These are phyloP conservation scores for Alternaria viburni DNA, from an alignment of 2,329 filamentous ascomycete species.

Conservation along the genomic window DNA sequence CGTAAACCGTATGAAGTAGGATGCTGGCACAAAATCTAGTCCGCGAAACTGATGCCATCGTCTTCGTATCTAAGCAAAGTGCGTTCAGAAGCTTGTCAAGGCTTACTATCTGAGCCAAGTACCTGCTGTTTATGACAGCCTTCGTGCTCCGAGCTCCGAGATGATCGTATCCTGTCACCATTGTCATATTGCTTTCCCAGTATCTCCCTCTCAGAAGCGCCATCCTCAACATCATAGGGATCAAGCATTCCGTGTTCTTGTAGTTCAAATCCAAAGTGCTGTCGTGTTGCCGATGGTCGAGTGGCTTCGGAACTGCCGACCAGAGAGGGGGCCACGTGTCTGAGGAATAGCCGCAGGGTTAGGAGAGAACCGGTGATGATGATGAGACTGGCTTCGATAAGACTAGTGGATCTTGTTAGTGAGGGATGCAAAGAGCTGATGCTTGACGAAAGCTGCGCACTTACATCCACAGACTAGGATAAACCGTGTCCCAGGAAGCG, in stretches of 20 bases:
- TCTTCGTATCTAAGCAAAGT: not conserved
- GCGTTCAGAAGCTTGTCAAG: not conserved
- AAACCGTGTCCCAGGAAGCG: slow-evolving; percentile 15
- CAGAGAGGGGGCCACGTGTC: slow-evolving; percentile 40
- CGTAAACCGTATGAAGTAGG: not conserved
- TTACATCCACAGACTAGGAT: slow-evolving; percentile 22
- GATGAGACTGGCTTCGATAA: slow-evolving; percentile 51
- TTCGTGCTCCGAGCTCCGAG: not conserved
- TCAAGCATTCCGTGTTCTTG: not conserved
- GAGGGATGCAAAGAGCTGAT: not conserved
- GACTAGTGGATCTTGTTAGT: slow-evolving; percentile 20
- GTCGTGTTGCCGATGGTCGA: not conserved
- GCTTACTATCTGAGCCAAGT: not conserved
- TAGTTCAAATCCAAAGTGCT: not conserved
- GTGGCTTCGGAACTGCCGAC: not conserved
- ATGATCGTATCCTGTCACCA: not conserved
- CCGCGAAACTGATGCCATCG: not conserved
- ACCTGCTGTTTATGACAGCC: not conserved
- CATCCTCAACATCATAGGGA: not conserved
- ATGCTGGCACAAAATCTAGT: not conserved
- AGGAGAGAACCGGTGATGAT: slow-evolving; percentile 52
- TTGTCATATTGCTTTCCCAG: not conserved
- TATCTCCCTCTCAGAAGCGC: not conserved
- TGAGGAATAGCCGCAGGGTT: slow-evolving; percentile 50
- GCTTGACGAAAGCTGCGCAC: not conserved